These are phyloP conservation scores for Curvularia verruculosa DNA, from an alignment of 2,329 filamentous ascomycete species.

Conservation along the genomic window DNA sequence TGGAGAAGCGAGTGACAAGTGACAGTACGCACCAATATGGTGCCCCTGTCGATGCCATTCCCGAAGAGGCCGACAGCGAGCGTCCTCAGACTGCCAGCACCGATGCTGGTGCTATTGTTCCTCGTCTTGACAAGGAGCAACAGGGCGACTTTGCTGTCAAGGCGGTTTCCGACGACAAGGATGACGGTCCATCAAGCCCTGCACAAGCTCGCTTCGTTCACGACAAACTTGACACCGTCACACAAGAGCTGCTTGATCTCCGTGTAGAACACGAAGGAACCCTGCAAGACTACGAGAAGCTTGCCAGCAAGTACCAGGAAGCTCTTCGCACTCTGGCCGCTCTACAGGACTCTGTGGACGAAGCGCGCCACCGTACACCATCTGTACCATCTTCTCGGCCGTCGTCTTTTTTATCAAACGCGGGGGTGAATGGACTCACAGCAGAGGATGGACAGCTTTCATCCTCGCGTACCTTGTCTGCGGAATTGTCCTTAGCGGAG, in stretches of 20 bases:
- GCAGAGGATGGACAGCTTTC: constrained; percentile 70
- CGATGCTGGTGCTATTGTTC: constrained; percentile 1
- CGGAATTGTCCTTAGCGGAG: constrained; percentile 88
- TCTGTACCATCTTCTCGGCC: constrained; percentile 66
- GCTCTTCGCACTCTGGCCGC: constrained; percentile 81
- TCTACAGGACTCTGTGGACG: constrained; percentile 83
- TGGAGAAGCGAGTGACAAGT: constrained; percentile 29
- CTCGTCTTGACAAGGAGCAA: constrained; percentile 17
- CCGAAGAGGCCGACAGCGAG: constrained; percentile 44
- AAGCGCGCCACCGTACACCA: constrained; percentile 67
- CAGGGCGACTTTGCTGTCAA: constrained; percentile 20
- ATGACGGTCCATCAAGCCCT: constrained; percentile 66
- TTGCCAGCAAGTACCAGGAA: constrained; percentile 90
- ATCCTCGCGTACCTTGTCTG: constrained; percentile 89
- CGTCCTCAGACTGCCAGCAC: constrained; percentile 39
- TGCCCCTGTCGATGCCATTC: constrained; percentile 44
- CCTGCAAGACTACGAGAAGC: constrained; percentile 76
- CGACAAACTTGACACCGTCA: constrained; percentile 90
- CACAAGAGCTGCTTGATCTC: constrained; percentile 88
- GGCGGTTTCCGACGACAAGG: constrained; percentile 19
- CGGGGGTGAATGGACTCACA: constrained; percentile 70
- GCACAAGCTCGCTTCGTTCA: constrained; percentile 85
- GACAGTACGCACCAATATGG: constrained; percentile 41
- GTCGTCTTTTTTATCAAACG: constrained; percentile 83
- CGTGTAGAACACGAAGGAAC: constrained; percentile 89